A percentile compares a stretch with the other conserved stretches of the same genome.
phyloP scores from a whole-genome alignment of 1,139 yeast species.

The Geotrichum siamense region DNA sequence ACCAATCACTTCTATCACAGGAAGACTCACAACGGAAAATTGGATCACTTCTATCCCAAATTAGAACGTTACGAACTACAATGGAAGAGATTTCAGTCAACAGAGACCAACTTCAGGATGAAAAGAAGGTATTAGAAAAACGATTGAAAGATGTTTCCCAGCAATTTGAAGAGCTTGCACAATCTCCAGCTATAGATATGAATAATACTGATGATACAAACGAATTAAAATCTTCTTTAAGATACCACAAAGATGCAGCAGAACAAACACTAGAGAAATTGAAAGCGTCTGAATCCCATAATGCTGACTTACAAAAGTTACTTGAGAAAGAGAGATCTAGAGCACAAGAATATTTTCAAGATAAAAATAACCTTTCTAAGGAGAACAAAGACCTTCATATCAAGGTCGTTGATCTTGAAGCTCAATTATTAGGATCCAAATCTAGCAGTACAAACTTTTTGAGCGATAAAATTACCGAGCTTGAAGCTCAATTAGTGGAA shows the following conservation, averaged over 20 bases:
- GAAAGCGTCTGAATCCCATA: slow-evolving; percentile 9
- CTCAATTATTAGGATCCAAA: slow-evolving; percentile 25
- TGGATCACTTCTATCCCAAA: slow-evolving; percentile 32
- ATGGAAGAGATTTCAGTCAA: slow-evolving; percentile 36
- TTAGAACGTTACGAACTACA: slow-evolving; percentile 32
- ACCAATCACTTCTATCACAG: slow-evolving; percentile 36
- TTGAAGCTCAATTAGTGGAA: slow-evolving; percentile 36
- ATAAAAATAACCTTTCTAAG: slow-evolving; percentile 24
- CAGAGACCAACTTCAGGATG: slow-evolving; percentile 34
- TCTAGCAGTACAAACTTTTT: slow-evolving; percentile 20
- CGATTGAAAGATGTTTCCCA: slow-evolving; percentile 30
- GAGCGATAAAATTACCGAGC: slow-evolving; percentile 30
- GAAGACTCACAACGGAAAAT: slow-evolving; percentile 36
- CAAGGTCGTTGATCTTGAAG: slow-evolving; percentile 31
- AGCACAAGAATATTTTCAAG: slow-evolving; percentile 25
- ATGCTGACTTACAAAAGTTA: slow-evolving; percentile 20
- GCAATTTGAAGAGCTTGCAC: slow-evolving; percentile 28
- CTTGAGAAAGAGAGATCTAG: slow-evolving; percentile 24
- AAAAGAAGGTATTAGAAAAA: slow-evolving; percentile 34
- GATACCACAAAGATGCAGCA: slow-evolving; percentile 25
- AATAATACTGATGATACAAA: slow-evolving; percentile 18
- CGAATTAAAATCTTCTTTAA: slow-evolving; percentile 22
- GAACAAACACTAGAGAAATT: slow-evolving; percentile 12
- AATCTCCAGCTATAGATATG: slow-evolving; percentile 17
- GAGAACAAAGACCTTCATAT: slow-evolving; percentile 31